Evolutionary conservation across 2,329 filamentous ascomycete species (phyloP).

Genomic region (Aureobasidium sp.): DNA sequence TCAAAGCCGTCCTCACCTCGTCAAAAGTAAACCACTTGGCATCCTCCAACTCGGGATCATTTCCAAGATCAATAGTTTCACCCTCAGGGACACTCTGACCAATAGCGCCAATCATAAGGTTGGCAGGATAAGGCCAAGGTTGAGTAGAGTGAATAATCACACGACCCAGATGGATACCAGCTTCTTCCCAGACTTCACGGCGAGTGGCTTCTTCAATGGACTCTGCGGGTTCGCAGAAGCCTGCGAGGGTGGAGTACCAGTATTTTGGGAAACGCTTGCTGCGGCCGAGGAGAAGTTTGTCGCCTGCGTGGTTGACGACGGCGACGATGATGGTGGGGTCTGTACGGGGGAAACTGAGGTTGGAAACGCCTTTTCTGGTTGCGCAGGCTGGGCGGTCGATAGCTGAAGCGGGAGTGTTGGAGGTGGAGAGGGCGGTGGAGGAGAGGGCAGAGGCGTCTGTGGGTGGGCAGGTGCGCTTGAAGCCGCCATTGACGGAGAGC

Average conservation of each 20-base stretch:
- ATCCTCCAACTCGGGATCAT: slow-evolving; percentile 85
- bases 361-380: slow-evolving; percentile 77
- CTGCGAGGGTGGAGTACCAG: slow-evolving; percentile 79
- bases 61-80: slow-evolving; percentile 71
- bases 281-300: slow-evolving; percentile 72
- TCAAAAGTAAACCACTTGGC: slow-evolving; percentile 82
- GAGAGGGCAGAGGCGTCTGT: slow-evolving; percentile 47
- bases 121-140: slow-evolving; percentile 46
- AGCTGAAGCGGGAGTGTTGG: slow-evolving; percentile 20
- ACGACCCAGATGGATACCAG: slow-evolving; percentile 37
- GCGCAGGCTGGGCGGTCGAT: slow-evolving; percentile 57
- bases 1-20: slow-evolving; percentile 68
- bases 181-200: slow-evolving; percentile 43
- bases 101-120: slow-evolving; percentile 57
- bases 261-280: slow-evolving; percentile 72
- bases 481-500: slow-evolving; percentile 67
- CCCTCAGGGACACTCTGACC: slow-evolving; percentile 70
- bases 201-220: slow-evolving; percentile 43
- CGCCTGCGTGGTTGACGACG: slow-evolving; percentile 71
- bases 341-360: slow-evolving; percentile 84
- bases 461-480: slow-evolving; percentile 70
- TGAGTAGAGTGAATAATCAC: slow-evolving; percentile 44
- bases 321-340: slow-evolving; percentile 95
- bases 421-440: slow-evolving; percentile 29
- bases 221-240: slow-evolving; percentile 44